phyloP scores from a whole-genome alignment of 768 basidiomycete species.

The Baorangia bicolor region DNA sequence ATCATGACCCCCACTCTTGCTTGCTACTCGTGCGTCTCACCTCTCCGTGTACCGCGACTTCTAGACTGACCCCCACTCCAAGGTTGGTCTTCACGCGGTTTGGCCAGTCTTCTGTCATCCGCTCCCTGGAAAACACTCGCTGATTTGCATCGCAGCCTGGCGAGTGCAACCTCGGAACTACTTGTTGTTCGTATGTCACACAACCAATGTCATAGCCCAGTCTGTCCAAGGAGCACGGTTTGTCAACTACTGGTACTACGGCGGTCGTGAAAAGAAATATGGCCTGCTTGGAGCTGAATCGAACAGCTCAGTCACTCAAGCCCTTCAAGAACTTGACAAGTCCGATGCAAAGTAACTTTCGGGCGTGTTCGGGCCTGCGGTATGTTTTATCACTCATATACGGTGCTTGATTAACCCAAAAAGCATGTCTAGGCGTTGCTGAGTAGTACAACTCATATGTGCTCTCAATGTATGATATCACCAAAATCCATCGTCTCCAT shows the following conservation, averaged over 20 bases:
- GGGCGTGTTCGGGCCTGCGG: not conserved
- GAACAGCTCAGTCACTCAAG: constrained; percentile 48
- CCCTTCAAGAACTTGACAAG: constrained; percentile 42
- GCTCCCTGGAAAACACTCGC: not conserved
- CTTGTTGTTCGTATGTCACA: constrained; percentile 90
- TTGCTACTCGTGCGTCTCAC: constrained; percentile 81
- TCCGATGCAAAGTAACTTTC: constrained; percentile 24
- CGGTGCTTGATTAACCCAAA: not conserved
- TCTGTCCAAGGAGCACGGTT: constrained; percentile 81
- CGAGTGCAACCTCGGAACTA: constrained; percentile 95
- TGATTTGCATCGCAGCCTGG: constrained; percentile 63
- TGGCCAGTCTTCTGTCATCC: constrained; percentile 42
- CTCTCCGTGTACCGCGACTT: constrained; percentile 7
- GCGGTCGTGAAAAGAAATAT: constrained; percentile 77
- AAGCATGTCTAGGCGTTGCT: constrained; percentile 2
- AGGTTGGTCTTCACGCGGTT: constrained; percentile 93
- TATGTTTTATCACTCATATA: not conserved
- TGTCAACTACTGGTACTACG: constrained; percentile 86
- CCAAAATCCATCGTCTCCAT: constrained; percentile 78
- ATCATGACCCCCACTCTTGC: constrained; percentile 92
- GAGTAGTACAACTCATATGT: constrained; percentile 16
- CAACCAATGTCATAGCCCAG: constrained; percentile 89
- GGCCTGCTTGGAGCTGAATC: constrained; percentile 35
- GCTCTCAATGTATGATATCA: constrained; percentile 34
- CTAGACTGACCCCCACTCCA: constrained; percentile 4